These are phyloP conservation scores for Rosa multiflora DNA, from an alignment of 306 rosid genomes.

Conservation along the genomic window DNA sequence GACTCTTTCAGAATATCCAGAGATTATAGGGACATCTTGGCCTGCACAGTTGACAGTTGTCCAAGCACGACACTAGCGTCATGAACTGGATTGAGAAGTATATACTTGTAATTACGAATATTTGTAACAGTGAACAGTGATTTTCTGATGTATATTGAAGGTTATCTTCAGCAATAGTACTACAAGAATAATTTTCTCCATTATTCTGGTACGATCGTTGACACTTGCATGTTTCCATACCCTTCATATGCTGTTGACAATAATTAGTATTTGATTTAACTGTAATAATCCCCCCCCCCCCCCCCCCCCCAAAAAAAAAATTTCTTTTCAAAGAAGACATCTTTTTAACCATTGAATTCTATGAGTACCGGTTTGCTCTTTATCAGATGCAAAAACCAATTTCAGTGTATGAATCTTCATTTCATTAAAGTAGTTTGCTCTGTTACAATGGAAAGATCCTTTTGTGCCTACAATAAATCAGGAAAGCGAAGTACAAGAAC, in stretches of 20 bases:
- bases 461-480: slow-evolving; percentile 66
- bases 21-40: slow-evolving; percentile 77
- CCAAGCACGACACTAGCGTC: slow-evolving; percentile 62
- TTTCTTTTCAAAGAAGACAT: not conserved
- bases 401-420: not conserved
- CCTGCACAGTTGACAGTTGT: slow-evolving; percentile 71
- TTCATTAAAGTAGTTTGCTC: slow-evolving; percentile 16
- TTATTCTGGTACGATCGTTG: too few species aligned
- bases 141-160: not conserved
- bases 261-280: not conserved
- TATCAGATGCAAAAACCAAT: not conserved
- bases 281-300: not conserved
- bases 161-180: not conserved
- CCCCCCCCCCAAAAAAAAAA: not conserved
- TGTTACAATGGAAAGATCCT: slow-evolving; percentile 60
- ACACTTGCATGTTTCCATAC: not conserved
- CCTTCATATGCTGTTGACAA: not conserved
- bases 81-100: slow-evolving; percentile 26
- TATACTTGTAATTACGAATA: not conserved
- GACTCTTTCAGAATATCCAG: slow-evolving; percentile 74
- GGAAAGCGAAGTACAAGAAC: slow-evolving; percentile 52
- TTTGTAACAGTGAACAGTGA: not conserved
- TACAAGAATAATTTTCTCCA: not conserved
- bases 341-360: not conserved
- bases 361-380: not conserved